phyloP scores from a whole-genome alignment of 257 asterid genomes.

The Petrea volubilis region DNA sequence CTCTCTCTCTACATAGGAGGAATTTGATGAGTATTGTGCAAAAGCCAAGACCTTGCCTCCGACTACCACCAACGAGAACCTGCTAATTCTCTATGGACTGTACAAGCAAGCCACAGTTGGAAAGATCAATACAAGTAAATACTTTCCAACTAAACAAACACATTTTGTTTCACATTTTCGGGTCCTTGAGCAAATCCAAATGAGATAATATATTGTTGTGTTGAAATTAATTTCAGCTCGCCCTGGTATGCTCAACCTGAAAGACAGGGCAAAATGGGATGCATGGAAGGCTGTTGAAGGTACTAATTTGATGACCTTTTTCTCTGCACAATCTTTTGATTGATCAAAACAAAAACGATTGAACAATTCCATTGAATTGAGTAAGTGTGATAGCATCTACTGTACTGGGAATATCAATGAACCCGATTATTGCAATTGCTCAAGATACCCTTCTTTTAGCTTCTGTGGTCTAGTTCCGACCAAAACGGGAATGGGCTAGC shows the following conservation, averaged over 20 bases:
- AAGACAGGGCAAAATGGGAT: slow-evolving; percentile 74
- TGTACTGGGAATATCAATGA: no score
- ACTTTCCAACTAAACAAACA: neutral
- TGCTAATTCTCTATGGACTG: slow-evolving; percentile 61
- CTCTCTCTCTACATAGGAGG: slow-evolving; percentile 45
- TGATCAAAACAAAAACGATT: no score
- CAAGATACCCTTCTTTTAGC: no score
- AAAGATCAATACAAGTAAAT: slow-evolving; percentile 55
- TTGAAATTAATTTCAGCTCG: slow-evolving; percentile 45
- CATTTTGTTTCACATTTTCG: neutral
- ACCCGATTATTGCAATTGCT: no score
- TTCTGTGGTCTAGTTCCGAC: no score
- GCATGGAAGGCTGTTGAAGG: slow-evolving; percentile 76
- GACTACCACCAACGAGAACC: slow-evolving; percentile 46
- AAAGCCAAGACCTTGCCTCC: slow-evolving; percentile 63
- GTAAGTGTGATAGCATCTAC: no score
- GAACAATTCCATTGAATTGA: no score
- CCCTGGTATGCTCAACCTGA: slow-evolving; percentile 58
- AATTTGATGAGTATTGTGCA: slow-evolving; percentile 59
- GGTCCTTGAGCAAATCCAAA: neutral
- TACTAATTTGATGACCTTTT: slow-evolving; percentile 15
- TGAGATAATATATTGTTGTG: neutral
- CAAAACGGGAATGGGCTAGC: no score
- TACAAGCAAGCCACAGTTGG: slow-evolving; percentile 69
- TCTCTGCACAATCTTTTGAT: neutral